phyloP scores from a whole-genome alignment of 2,329 filamentous ascomycete genomes.

The Boeremia exigua region DNA sequence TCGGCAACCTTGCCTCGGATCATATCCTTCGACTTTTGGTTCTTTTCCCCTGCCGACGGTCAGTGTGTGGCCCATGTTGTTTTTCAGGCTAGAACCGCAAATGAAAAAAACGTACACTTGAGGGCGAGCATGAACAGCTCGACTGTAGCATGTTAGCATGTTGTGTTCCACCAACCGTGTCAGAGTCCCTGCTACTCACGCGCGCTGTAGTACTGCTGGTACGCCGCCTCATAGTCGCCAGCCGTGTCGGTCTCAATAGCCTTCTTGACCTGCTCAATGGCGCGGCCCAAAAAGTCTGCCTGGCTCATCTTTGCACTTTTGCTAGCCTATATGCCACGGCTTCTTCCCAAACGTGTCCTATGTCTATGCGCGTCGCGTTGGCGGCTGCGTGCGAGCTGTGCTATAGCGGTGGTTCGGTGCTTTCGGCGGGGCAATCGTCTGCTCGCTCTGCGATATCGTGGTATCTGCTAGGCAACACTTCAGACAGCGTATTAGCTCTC shows the following conservation, averaged over 20 bases:
- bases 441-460: background rate
- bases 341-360: background rate
- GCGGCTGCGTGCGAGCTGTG: conserved; percentile 8
- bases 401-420: conserved; percentile 17
- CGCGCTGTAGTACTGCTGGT: conserved; percentile 92
- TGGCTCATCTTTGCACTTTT: conserved; percentile 74
- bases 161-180: background rate
- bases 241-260: conserved; percentile 96
- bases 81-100: background rate
- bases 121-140: conserved; percentile 98
- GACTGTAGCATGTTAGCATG: conserved; percentile 55
- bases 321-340: conserved; percentile 12
- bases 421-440: conserved; percentile 14
- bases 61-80: conserved; percentile 17
- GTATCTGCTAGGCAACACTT: background rate
- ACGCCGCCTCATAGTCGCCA: conserved; percentile 96
- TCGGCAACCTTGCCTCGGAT: conserved; percentile 93
- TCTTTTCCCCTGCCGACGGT: conserved; percentile 76
- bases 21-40: conserved; percentile 94
- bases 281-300: conserved; percentile 94
- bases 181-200: conserved; percentile 33
- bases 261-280: conserved; percentile 96
- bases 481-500: background rate
- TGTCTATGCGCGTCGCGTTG: conserved; percentile 19
- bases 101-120: conserved; percentile 68